Conservation (phyloP, 1,284 basidiomycete genomes). For the Amylostereum areolatum region DNA sequence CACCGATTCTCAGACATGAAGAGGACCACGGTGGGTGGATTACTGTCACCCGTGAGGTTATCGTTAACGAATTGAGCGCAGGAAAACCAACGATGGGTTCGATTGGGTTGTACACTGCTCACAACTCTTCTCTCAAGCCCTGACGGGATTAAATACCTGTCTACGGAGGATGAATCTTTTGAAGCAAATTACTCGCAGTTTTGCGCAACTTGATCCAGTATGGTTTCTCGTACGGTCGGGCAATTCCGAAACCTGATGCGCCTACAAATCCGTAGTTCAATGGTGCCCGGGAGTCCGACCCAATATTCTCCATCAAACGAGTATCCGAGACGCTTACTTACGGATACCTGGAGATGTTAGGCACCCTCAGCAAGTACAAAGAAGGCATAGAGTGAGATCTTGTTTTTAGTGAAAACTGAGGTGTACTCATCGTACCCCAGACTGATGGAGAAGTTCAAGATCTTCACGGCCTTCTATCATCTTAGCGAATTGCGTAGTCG, state of each 20-base stretch:
- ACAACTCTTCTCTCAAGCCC: constrained; percentile 78
- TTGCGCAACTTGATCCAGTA: constrained; percentile 91
- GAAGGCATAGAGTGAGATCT: constrained; percentile 82
- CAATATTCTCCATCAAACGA: constrained; percentile 82
- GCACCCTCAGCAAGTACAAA: constrained; percentile 78
- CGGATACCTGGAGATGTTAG: constrained; percentile 96
- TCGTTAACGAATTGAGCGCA: constrained; percentile 22
- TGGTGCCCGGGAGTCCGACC: constrained; percentile 61
- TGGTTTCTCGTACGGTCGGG: constrained; percentile 19
- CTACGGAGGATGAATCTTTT: constrained; percentile 84
- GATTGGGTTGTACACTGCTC: constrained; percentile 76
- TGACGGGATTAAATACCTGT: constrained; percentile 82
- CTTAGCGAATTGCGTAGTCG: constrained; percentile 86
- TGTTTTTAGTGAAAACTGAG: not conserved
- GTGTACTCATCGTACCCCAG: constrained; percentile 31
- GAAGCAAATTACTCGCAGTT: constrained; percentile 79
- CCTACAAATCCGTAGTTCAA: constrained; percentile 45
- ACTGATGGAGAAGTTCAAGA: constrained; percentile 84
- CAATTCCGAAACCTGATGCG: not conserved
- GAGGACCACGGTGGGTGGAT: constrained; percentile 53
- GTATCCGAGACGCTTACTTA: constrained; percentile 82
- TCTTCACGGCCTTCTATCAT: constrained; percentile 95
- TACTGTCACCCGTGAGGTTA: not conserved
- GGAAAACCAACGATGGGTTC: constrained; percentile 80
- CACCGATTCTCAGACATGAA: constrained; percentile 83